Evolutionary conservation across 805 yeast genomes (phyloP).

Genomic region (Diddensiella caesifluorescens): DNA sequence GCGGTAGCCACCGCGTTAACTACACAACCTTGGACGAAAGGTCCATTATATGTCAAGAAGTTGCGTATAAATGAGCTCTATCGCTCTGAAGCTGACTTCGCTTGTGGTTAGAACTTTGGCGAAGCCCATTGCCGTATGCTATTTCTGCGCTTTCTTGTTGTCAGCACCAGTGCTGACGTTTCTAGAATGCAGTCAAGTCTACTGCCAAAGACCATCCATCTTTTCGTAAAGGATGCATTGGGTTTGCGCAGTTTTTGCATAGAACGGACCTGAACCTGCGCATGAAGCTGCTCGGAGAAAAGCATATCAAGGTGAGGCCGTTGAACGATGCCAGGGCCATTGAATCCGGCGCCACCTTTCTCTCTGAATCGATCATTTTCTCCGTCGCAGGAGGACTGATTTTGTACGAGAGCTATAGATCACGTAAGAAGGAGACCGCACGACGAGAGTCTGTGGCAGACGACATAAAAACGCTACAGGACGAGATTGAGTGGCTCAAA

Average conservation of each 20-base stretch:
- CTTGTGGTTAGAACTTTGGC: conserved; percentile 69
- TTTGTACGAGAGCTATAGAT: conserved; percentile 63
- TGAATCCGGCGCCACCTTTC: conserved; percentile 72
- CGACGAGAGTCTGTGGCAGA: conserved; percentile 65
- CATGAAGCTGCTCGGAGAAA: conserved; percentile 52
- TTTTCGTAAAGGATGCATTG: conserved; percentile 59
- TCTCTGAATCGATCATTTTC: conserved; percentile 73
- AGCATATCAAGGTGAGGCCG: conserved; percentile 57
- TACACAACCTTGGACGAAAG: too few relatives aligned
- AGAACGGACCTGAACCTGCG: conserved; percentile 58
- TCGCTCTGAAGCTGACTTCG: conserved; percentile 69
- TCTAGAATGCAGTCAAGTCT: conserved; percentile 53
- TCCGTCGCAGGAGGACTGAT: conserved; percentile 75
- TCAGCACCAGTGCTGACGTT: too few relatives aligned
- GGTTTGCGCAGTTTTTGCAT: conserved; percentile 68
- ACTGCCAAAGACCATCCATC: conserved; percentile 69
- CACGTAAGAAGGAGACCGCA: conserved; percentile 55
- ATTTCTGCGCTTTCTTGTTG: neutral
- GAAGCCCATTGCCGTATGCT: conserved; percentile 62
- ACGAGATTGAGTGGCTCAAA: conserved; percentile 55
- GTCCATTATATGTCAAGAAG: too few relatives aligned
- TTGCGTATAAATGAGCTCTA: conserved; percentile 56
- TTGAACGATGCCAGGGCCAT: conserved; percentile 77
- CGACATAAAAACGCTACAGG: conserved; percentile 64
- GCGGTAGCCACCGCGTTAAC: too few relatives aligned